Conservation (phyloP, 352 stramenopile genomes). For the Pythium brachiatum region DNA sequence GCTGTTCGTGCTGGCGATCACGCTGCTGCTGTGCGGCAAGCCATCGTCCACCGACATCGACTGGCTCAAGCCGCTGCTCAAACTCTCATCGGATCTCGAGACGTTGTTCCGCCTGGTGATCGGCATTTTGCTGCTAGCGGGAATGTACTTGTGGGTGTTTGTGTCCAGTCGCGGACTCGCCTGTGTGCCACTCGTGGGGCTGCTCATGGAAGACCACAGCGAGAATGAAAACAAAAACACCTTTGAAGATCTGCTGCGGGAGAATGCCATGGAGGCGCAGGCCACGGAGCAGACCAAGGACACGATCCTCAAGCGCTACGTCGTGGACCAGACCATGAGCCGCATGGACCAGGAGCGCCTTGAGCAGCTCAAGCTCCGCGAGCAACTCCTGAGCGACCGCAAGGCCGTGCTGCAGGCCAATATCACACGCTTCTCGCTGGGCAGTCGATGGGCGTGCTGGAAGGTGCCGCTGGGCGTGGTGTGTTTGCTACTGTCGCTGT, state of each 20-base stretch:
- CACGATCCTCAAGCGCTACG: slow-evolving; percentile 70
- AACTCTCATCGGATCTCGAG: slow-evolving; percentile 70
- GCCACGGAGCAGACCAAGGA: slow-evolving; percentile 64
- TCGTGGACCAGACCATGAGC: slow-evolving; percentile 61
- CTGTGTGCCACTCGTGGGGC: slow-evolving; percentile 66
- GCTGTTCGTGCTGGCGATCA: slow-evolving; percentile 62
- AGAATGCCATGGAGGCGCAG: slow-evolving; percentile 75
- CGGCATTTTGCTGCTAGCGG: slow-evolving; percentile 66
- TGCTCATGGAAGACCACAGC: slow-evolving; percentile 77
- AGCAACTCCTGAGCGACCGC: slow-evolving; percentile 64
- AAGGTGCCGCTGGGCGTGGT: slow-evolving; percentile 65
- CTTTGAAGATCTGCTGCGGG: slow-evolving; percentile 68
- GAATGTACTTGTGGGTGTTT: slow-evolving; percentile 77
- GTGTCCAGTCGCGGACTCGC: slow-evolving; percentile 69
- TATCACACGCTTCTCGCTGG: slow-evolving; percentile 48
- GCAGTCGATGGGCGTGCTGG: slow-evolving; percentile 49
- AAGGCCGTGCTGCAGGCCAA: slow-evolving; percentile 68
- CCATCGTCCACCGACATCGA: slow-evolving; percentile 72
- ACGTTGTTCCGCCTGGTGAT: slow-evolving; percentile 71
- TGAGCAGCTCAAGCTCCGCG: slow-evolving; percentile 65
- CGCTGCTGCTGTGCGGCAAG: slow-evolving; percentile 74
- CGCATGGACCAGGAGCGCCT: slow-evolving; percentile 67
- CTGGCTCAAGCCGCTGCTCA: slow-evolving; percentile 80
- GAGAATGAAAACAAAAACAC: slow-evolving; percentile 64
- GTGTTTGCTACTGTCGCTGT: slow-evolving; percentile 59